phyloP scores from a whole-genome alignment of 2,329 filamentous ascomycete genomes.

The Fusarium aywerte region DNA sequence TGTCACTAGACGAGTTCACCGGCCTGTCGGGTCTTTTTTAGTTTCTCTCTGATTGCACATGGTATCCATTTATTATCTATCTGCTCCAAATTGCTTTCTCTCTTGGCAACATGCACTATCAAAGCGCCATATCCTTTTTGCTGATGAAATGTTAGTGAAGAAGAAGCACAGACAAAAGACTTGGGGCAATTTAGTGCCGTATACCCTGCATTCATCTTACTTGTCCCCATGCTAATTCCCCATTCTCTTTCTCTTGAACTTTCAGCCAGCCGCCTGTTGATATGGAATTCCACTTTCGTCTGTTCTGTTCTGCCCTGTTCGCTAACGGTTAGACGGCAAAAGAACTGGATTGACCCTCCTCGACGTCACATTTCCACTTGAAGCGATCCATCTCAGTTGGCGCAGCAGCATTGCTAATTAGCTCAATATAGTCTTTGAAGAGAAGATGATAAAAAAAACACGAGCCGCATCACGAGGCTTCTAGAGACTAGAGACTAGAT shows the following conservation, averaged over 20 bases:
- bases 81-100: slow-evolving; percentile 15
- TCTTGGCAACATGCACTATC: slow-evolving; percentile 21
- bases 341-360: slow-evolving; percentile 10
- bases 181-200: slow-evolving; percentile 1
- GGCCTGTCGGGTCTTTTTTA: background rate
- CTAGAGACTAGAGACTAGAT: background rate
- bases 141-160: background rate
- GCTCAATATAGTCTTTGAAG: background rate
- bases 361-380: slow-evolving; percentile 17
- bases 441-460: slow-evolving; percentile 12
- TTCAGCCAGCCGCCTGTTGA: slow-evolving; percentile 1
- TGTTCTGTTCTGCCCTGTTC: background rate
- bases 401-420: background rate
- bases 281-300: background rate
- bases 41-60: slow-evolving; percentile 5
- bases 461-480: slow-evolving; percentile 34
- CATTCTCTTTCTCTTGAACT: background rate
- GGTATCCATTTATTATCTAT: too few relatives aligned
- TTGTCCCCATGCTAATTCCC: background rate
- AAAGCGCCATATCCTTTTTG: background rate
- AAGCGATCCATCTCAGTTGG: slow-evolving; percentile 2
- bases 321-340: background rate
- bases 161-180: background rate
- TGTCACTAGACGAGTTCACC: slow-evolving; percentile 24
- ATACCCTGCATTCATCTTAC: slow-evolving; percentile 7